phyloP scores from a whole-genome alignment of 805 yeast genomes.

The Saccharomycopsis schoenii region DNA sequence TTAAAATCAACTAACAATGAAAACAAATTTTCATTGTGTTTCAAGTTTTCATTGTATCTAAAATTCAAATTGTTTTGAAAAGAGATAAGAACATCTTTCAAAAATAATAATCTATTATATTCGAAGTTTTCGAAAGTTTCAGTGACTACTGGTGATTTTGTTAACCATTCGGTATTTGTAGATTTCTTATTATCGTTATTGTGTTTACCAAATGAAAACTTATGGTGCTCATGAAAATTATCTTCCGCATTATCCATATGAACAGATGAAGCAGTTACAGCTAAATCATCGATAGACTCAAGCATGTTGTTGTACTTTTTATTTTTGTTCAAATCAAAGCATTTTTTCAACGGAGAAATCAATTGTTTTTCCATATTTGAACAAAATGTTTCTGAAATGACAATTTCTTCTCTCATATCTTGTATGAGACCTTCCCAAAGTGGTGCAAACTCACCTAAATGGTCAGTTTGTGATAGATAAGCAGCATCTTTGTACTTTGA shows the following conservation, averaged over 20 bases:
- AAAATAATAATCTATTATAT: conserved; percentile 17
- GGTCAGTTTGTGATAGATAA: conserved; percentile 4
- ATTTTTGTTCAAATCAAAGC: conserved; percentile 17
- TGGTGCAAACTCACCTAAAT: conserved; percentile 14
- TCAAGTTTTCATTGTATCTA: conserved; percentile 16
- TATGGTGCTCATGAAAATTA: not conserved
- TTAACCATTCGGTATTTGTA: conserved; percentile 13
- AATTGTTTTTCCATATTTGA: conserved; percentile 17
- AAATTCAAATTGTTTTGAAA: conserved; percentile 16
- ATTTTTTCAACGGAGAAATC: conserved; percentile 18
- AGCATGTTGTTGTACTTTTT: conserved; percentile 17
- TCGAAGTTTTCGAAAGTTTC: conserved; percentile 18
- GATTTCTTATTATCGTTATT: not conserved
- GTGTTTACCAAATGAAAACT: conserved; percentile 7
- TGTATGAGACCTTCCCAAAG: conserved; percentile 15
- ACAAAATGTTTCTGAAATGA: conserved; percentile 14
- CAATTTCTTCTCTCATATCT: conserved; percentile 16
- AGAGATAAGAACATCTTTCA: conserved; percentile 16
- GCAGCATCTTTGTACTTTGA: conserved; percentile 9
- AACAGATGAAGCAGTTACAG: conserved; percentile 7
- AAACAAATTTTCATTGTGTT: conserved; percentile 18
- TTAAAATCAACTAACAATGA: conserved; percentile 14
- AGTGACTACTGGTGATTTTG: conserved; percentile 11
- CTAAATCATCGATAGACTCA: conserved; percentile 9
- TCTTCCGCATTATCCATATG: conserved; percentile 1